A percentile compares a stretch with the other conserved stretches of the same genome.
Evolutionary conservation across 1,284 basidiomycete genomes (phyloP).

Genomic region (Ustilago bromivora): DNA sequence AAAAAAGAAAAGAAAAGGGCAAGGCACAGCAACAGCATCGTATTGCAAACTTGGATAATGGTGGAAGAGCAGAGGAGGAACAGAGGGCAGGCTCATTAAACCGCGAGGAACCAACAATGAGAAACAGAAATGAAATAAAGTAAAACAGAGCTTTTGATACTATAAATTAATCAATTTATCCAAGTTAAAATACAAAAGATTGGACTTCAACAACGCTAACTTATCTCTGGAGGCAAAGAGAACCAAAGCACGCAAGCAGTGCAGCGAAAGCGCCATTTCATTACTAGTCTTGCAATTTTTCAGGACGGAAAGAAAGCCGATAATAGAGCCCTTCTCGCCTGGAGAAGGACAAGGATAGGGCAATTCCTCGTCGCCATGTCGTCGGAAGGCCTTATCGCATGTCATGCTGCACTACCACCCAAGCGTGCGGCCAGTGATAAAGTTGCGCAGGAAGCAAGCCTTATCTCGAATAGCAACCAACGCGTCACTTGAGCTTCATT

Average conservation of each 20-base stretch:
- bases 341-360: background rate
- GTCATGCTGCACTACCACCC: background rate
- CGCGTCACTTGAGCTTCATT: too few species aligned
- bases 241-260: constrained; percentile 8
- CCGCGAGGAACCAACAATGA: background rate
- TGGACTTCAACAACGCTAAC: background rate
- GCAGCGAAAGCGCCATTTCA: constrained; percentile 8
- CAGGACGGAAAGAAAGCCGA: constrained; percentile 7
- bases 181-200: background rate
- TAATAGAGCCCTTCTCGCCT: background rate
- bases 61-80: background rate
- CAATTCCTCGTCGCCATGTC: background rate
- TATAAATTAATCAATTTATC: too few species aligned
- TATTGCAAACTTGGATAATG: background rate
- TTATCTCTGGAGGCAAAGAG: background rate
- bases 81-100: background rate
- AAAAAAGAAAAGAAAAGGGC: background rate
- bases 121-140: background rate
- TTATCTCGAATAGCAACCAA: constrained; percentile 3
- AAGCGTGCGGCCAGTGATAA: background rate
- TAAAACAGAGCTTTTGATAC: background rate
- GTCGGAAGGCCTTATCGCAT: background rate
- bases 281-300: background rate
- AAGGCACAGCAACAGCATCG: background rate
- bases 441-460: background rate